Conservation (phyloP, 2,329 filamentous ascomycete species). For the Dothideomycetes sp. region DNA sequence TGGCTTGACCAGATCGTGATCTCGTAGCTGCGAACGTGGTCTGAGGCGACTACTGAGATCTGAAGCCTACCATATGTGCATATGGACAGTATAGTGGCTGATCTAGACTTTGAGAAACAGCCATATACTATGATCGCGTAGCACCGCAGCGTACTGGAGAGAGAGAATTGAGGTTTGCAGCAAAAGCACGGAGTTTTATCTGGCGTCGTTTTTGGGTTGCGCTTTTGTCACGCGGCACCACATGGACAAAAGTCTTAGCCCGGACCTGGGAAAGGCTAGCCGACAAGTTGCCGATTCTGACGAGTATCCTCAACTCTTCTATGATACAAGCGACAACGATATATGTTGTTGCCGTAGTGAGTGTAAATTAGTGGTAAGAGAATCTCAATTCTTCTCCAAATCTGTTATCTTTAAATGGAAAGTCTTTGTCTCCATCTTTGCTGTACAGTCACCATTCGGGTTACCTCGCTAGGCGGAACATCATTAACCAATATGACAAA, state of each 20-base stretch:
- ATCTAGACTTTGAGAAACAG: no score
- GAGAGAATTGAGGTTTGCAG: no score
- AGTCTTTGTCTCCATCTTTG: neutral
- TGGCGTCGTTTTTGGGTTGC: neutral
- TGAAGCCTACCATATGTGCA: neutral
- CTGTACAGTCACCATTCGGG: neutral
- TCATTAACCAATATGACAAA: no score
- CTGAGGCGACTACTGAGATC: neutral
- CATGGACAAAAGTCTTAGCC: constrained; percentile 3
- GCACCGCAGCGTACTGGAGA: no score
- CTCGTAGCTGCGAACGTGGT: no score
- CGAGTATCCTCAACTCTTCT: neutral
- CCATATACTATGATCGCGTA: no score
- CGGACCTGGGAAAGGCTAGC: neutral
- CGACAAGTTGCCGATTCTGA: neutral
- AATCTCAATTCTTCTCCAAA: no score
- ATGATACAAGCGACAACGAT: neutral
- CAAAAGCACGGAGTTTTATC: neutral
- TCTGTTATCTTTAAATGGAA: no score
- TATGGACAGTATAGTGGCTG: no score
- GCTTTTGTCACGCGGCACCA: neutral
- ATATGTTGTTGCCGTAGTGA: neutral
- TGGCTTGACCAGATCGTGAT: no score
- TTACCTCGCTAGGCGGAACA: no score
- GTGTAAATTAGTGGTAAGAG: neutral